A percentile compares a stretch with the other conserved stretches of the same genome.
phyloP scores from a whole-genome alignment of 2,329 filamentous ascomycete genomes.

The Phaeosphaeria sp. region DNA sequence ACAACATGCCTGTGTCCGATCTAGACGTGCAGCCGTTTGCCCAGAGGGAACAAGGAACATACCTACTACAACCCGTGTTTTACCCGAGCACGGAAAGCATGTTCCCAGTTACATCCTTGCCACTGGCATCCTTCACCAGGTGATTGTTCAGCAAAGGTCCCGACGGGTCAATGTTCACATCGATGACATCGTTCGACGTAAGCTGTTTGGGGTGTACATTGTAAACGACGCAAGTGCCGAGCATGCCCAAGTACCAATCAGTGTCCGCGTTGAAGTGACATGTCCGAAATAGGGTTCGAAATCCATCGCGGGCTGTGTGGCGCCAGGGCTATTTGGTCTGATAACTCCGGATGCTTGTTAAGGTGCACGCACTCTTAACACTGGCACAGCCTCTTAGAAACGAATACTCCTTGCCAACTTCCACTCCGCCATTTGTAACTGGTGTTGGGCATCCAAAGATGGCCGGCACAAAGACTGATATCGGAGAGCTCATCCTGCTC shows the following conservation, averaged over 20 bases:
- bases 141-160: neutral
- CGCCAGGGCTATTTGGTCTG: slow-evolving; percentile 9
- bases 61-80: neutral
- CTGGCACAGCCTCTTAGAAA: slow-evolving; percentile 10
- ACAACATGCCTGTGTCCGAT: neutral
- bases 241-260: slow-evolving; percentile 14
- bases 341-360: slow-evolving; percentile 13
- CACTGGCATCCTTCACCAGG: neutral
- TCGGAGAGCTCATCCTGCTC: slow-evolving; percentile 25
- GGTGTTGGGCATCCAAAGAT: slow-evolving; percentile 5
- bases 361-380: slow-evolving; percentile 18
- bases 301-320: slow-evolving; percentile 15
- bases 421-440: slow-evolving; percentile 14
- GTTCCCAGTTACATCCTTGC: slow-evolving; percentile 8
- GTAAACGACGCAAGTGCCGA: slow-evolving; percentile 22
- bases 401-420: slow-evolving; percentile 7
- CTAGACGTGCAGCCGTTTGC: neutral
- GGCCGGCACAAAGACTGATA: slow-evolving; percentile 6
- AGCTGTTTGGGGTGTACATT: slow-evolving; percentile 27
- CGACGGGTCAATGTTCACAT: slow-evolving; percentile 2
- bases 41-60: neutral
- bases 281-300: slow-evolving; percentile 20
- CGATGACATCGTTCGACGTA: slow-evolving; percentile 18
- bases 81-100: neutral
- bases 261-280: slow-evolving; percentile 1